A percentile compares a stretch with the other conserved stretches of the same genome.
Conservation (phyloP, 441 rosid species). For the Adansonia gregorii region DNA sequence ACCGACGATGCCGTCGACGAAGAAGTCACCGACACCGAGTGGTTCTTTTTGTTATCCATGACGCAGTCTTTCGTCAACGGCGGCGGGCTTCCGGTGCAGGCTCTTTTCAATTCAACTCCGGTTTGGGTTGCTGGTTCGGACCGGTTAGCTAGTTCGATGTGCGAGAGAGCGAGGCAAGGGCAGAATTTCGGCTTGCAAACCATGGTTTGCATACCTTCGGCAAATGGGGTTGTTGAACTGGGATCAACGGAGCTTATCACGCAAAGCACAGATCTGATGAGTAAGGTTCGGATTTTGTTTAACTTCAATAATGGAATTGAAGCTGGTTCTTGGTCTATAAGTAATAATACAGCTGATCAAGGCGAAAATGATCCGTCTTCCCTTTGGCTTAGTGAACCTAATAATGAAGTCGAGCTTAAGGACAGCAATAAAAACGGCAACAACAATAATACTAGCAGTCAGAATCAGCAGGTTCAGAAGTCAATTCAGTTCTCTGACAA, state of each 20-base stretch:
- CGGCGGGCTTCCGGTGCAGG: constrained; percentile 73
- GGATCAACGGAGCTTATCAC: constrained; percentile 75
- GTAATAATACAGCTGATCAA: constrained; percentile 54
- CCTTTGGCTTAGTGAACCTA: constrained; percentile 76
- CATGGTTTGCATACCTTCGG: constrained; percentile 76
- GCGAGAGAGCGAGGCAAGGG: constrained; percentile 81
- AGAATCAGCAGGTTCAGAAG: constrained; percentile 41
- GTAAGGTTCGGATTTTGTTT: constrained; percentile 67
- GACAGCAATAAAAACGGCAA: constrained; percentile 35
- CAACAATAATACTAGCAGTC: constrained; percentile 35
- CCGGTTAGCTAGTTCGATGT: constrained; percentile 56
- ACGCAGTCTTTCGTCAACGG: constrained; percentile 78
- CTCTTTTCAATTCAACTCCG: constrained; percentile 51
- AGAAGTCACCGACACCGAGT: constrained; percentile 92
- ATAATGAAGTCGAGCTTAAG: constrained; percentile 48
- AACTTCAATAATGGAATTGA: constrained; percentile 62
- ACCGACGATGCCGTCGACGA: constrained; percentile 79
- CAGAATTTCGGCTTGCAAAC: constrained; percentile 81
- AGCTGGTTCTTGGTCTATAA: constrained; percentile 58
- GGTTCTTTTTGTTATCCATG: constrained; percentile 96
- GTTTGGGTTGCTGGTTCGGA: constrained; percentile 78
- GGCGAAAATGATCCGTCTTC: constrained; percentile 86
- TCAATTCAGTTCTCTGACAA: constrained; percentile 46
- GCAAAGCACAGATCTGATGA: constrained; percentile 85
- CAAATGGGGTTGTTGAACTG: constrained; percentile 86